These are phyloP conservation scores for Aureobasidium lini DNA, from an alignment of 2,329 filamentous ascomycete species.

Conservation along the genomic window DNA sequence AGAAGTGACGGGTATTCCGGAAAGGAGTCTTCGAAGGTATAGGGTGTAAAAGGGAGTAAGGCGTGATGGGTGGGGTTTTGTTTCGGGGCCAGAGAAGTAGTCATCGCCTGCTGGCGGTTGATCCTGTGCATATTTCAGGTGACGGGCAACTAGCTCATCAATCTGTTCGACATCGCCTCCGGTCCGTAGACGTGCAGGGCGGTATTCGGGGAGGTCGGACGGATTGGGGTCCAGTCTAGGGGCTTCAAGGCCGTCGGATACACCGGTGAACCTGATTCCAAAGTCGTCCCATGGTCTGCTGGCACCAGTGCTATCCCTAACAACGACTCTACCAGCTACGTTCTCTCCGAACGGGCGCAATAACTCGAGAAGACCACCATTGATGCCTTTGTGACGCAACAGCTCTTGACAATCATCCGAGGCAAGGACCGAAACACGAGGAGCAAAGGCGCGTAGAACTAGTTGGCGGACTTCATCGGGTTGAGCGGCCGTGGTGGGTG, in stretches of 20 bases:
- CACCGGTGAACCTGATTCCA: slow-evolving; percentile 72
- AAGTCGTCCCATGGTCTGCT: slow-evolving; percentile 84
- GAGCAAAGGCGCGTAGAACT: slow-evolving; percentile 78
- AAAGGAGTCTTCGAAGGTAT: slow-evolving; percentile 77
- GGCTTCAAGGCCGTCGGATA: slow-evolving; percentile 48
- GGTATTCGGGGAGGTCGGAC: slow-evolving; percentile 26
- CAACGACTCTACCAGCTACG: slow-evolving; percentile 77
- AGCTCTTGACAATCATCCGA: slow-evolving; percentile 79
- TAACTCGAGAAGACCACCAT: slow-evolving; percentile 73
- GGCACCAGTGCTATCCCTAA: slow-evolving; percentile 81
- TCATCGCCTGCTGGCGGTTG: slow-evolving; percentile 30
- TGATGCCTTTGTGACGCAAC: slow-evolving; percentile 74
- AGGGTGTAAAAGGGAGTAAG: slow-evolving; percentile 62
- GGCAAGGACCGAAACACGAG: slow-evolving; percentile 79
- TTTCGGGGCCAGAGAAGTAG: slow-evolving; percentile 35
- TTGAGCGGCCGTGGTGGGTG: slow-evolving; percentile 32
- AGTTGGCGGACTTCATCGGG: slow-evolving; percentile 53
- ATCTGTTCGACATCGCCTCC: slow-evolving; percentile 58
- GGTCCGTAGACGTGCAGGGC: slow-evolving; percentile 33
- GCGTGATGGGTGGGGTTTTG: slow-evolving; percentile 20
- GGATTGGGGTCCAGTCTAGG: slow-evolving; percentile 25
- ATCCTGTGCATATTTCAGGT: slow-evolving; percentile 67
- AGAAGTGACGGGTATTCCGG: slow-evolving; percentile 66
- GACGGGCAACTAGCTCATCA: slow-evolving; percentile 71
- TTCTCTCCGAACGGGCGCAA: slow-evolving; percentile 85